Base-by-base conservation (phyloP, 768 basidiomycete genomes). In the Rhodotorula paludigena region DNA sequence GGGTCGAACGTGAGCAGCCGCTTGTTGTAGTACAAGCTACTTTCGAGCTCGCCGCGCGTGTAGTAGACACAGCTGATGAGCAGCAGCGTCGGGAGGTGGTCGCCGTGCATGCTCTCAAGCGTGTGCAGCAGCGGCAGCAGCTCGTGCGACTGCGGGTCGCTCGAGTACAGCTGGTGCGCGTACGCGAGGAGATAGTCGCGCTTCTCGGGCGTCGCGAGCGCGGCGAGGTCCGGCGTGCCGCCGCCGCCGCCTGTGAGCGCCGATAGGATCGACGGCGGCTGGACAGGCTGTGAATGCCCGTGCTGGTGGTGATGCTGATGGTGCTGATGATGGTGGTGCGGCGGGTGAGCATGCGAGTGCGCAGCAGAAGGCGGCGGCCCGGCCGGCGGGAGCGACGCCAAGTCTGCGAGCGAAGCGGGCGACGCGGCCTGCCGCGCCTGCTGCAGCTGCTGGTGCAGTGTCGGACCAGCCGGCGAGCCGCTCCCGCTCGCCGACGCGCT, bases 21-120 rank as follows among this genome's bases (percentile, higher is more conserved):
- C 30, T 76, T 71, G 70, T 78, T 80, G 52, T 77, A 63, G 20
- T 65, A 51, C 5, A 80, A 60, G 62, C 77, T 77, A 20, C 73
- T 60, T 23, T 77, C 73, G 38, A 75, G 75, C 42, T 80, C 77
- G 5, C 78, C 79, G 8, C 78, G 72, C 12, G 79, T 75, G 63
- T 79, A 76, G 48, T 79, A 76, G 0, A 77, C 79, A 69, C 80
- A 81, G 21, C 78, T 74, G 53, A 80, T 76, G 11, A 81, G 71
- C 12, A 81, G 74, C 32, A 81, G 58, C 10, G 77, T 76, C 32
- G 80, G 78, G 6, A 78, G 38, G 63, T 81, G 78, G 18, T 70
- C 62, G 0, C 80, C 78, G 62, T 81, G 79, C 0, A 79, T 55
- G 11, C 68, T 69, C 41, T 75, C 75, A 42, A 81, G 73, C 25